Conservation (phyloP, 208 protist genomes). For the Tritrichomonas foetus region DNA sequence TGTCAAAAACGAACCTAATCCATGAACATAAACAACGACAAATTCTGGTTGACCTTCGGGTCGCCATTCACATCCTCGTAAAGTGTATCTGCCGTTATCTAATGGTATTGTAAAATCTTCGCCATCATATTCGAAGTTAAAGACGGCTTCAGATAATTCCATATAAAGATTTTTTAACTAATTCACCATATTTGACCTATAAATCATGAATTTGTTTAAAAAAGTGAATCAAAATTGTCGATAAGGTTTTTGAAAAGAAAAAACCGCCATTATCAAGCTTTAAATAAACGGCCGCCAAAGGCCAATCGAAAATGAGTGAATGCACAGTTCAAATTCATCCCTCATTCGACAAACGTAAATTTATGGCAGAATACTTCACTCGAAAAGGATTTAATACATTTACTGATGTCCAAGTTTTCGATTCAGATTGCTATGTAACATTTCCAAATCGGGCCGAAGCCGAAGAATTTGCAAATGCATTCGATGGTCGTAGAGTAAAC, state of each 20-base stretch:
- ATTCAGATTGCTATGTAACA: neutral
- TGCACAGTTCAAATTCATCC: no score
- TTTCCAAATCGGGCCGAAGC: neutral
- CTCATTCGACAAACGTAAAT: no score
- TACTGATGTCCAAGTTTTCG: neutral
- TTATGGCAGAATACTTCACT: no score
- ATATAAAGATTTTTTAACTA: no score
- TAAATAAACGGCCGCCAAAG: no score
- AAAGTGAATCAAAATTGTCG: no score
- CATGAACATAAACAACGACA: slow-evolving; percentile 20
- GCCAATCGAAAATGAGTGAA: no score
- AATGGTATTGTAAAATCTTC: slow-evolving; percentile 31
- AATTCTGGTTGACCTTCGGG: neutral
- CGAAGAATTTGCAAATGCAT: neutral
- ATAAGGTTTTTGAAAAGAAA: no score
- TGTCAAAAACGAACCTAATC: neutral
- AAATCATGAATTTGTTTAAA: no score
- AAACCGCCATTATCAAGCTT: no score
- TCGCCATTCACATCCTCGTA: neutral
- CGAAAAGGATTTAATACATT: neutral
- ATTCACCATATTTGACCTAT: no score
- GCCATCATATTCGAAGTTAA: slow-evolving; percentile 11
- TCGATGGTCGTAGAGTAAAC: neutral
- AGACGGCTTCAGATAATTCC: neutral
- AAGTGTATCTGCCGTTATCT: neutral